These are phyloP conservation scores for Diophrys sp. DNA, from an alignment of 73 alveolate species.

Conservation along the genomic window DNA sequence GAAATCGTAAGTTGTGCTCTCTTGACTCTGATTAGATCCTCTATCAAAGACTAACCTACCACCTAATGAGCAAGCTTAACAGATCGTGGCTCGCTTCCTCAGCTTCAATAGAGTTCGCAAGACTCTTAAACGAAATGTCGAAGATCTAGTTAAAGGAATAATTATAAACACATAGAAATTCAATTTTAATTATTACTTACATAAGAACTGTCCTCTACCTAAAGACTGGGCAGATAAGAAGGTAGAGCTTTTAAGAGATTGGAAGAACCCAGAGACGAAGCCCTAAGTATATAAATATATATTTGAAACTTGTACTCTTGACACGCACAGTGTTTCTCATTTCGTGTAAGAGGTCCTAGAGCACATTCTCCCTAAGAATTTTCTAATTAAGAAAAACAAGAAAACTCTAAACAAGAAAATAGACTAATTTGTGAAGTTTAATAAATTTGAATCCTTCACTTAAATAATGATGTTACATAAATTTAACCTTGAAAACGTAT, in stretches of 20 bases:
- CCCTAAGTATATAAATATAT: conserved; percentile 21
- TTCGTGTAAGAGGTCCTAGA: conserved; percentile 37
- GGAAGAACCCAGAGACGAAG: not conserved
- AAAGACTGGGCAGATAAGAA: conserved; percentile 53
- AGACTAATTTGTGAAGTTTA: conserved; percentile 24
- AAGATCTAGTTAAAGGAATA: conserved; percentile 24
- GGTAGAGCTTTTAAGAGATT: conserved; percentile 6
- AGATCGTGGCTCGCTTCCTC: conserved; percentile 1
- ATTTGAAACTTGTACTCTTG: conserved; percentile 13
- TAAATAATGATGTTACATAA: conserved; percentile 21
- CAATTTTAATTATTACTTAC: conserved; percentile 54
- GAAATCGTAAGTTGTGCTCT: conserved; percentile 18
- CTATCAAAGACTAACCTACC: no score
- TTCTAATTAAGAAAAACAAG: conserved; percentile 38
- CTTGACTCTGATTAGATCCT: no score
- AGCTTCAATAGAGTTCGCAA: conserved; percentile 40
- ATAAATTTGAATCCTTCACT: conserved; percentile 51
- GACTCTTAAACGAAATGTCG: conserved; percentile 23
- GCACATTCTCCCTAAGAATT: conserved; percentile 42
- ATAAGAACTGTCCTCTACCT: conserved; percentile 68
- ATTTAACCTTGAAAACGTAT: conserved; percentile 23
- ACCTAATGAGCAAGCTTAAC: not conserved
- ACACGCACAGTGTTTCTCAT: conserved; percentile 17
- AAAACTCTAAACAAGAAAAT: conserved; percentile 39
- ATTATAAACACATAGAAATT: conserved; percentile 40